Evolutionary conservation across 768 basidiomycete species (phyloP), one percentile per base, ranked within the genome.

Genomic region (Calocera viscosa): DNA sequence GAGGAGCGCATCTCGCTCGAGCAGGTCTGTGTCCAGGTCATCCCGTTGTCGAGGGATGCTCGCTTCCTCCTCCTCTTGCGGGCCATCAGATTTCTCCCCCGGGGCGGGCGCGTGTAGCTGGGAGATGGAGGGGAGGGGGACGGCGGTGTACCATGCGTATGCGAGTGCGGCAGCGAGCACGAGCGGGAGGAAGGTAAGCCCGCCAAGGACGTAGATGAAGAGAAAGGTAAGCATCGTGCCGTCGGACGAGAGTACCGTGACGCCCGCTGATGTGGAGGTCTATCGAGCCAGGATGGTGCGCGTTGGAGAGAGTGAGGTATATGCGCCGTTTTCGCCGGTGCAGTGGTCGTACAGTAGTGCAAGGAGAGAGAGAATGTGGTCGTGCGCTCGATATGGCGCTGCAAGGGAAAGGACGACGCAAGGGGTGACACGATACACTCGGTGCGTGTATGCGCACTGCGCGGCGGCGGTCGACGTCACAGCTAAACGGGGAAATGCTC

Each of bases 161-260:
- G 82, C 84, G 71, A 93, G 69, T 71, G 82, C 68, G 26, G 75
- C 77, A 69, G 82, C 77, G 72, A 91, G 70, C 70, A 89, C 73
- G 53, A 96, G 82, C 22, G 94, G 94, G 66, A 96, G 78, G 76
- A 95, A 89, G 1, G 94, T 95, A 69, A 96, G 68, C 49, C 93
- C 94, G 65, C 94, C 94, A 49, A 96, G 80, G 68, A 96, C 77
- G 76, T 96, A 96, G 35, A 89, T 89, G 73, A 94, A 86, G 69
- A 91, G 71, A 64, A 93, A 76, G 1, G 87, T 60, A 10, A 60
- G 30, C 53, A 60, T 60, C 53, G 53, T 60, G 53, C 53, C 30
- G 14, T 19, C 2, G 7, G 14, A 5, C 10, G 14, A 2, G 53
- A 28, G 30, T 3, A 28, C 7, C 19, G 24, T 24, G 43, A 5